phyloP scores from a whole-genome alignment of 805 yeast species.

The Candida yuanshanica region DNA sequence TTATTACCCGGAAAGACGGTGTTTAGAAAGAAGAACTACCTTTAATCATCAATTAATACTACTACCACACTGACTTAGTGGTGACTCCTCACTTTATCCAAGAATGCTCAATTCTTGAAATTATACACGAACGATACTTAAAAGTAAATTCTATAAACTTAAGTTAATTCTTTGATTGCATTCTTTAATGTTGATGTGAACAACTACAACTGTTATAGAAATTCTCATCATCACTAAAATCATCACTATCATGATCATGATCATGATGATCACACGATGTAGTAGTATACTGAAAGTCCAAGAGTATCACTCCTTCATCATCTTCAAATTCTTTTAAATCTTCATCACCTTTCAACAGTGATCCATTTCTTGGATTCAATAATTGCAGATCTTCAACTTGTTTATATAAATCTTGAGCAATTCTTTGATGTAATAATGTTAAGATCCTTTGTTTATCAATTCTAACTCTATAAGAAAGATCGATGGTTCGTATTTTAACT shows the following conservation, averaged over 20 bases:
- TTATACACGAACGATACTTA: too few relatives aligned
- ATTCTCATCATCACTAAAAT: conserved; percentile 22
- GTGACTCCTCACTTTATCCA: too few relatives aligned
- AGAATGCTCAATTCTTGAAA: too few relatives aligned
- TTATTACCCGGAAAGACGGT: too few relatives aligned
- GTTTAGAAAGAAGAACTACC: too few relatives aligned
- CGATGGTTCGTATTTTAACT: conserved; percentile 16
- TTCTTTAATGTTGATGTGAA: conserved; percentile 16
- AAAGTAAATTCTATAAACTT: too few relatives aligned
- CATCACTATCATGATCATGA: conserved; percentile 16
- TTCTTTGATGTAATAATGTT: conserved; percentile 14
- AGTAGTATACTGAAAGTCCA: conserved; percentile 17
- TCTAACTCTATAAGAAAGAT: conserved; percentile 13
- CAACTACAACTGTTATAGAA: conserved; percentile 23
- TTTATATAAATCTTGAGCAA: conserved; percentile 19
- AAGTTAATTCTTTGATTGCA: too few relatives aligned
- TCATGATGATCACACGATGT: conserved; percentile 6
- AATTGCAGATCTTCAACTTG: conserved; percentile 13
- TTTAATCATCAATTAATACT: too few relatives aligned
- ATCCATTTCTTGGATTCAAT: conserved; percentile 16
- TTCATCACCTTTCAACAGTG: conserved; percentile 13
- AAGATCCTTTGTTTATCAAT: conserved; percentile 13
- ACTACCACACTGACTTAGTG: too few relatives aligned
- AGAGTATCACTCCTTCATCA: conserved; percentile 9
- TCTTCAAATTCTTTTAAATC: conserved; percentile 10